Percentiles rank a stretch among this genome's conserved stretches.
Conservation (phyloP, 768 basidiomycete species). For the Pulveroboletus sp. region DNA sequence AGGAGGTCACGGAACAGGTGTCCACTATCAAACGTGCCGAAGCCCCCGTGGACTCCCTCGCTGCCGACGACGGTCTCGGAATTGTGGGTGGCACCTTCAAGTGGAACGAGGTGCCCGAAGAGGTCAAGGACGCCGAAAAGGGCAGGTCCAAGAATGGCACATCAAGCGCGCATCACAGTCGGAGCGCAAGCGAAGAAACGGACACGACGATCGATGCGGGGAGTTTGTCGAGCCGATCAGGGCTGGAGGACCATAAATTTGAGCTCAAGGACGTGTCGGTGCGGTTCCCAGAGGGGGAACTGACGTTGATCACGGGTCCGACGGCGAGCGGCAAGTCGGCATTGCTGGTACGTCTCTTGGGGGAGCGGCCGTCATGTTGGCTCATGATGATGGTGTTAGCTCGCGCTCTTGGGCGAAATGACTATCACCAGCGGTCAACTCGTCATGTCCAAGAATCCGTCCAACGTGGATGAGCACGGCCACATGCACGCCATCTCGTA, state of each 20-base stretch:
- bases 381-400: conserved; percentile 7
- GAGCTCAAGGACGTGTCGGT: conserved; percentile 44
- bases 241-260: conserved; percentile 34
- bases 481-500: conserved; percentile 66
- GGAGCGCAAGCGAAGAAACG: conserved; percentile 7
- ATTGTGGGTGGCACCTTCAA: conserved; percentile 52
- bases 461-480: conserved; percentile 57
- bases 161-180: background rate
- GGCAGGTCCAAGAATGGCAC: conserved; percentile 11
- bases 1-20: conserved; percentile 60
- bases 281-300: conserved; percentile 43
- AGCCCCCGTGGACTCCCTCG: conserved; percentile 23
- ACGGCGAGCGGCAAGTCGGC: conserved; percentile 54
- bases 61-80: conserved; percentile 38
- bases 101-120: conserved; percentile 51
- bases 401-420: conserved; percentile 41
- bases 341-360: conserved; percentile 31
- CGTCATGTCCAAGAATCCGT: conserved; percentile 45
- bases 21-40: conserved; percentile 48
- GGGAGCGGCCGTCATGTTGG: background rate
- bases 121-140: conserved; percentile 21
- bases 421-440: conserved; percentile 33
- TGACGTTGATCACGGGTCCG: conserved; percentile 46
- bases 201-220: conserved; percentile 13
- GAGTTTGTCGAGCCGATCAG: conserved; percentile 10